Base-by-base conservation (phyloP, 176 grass and related monocot species). In the Musa beccarii region DNA sequence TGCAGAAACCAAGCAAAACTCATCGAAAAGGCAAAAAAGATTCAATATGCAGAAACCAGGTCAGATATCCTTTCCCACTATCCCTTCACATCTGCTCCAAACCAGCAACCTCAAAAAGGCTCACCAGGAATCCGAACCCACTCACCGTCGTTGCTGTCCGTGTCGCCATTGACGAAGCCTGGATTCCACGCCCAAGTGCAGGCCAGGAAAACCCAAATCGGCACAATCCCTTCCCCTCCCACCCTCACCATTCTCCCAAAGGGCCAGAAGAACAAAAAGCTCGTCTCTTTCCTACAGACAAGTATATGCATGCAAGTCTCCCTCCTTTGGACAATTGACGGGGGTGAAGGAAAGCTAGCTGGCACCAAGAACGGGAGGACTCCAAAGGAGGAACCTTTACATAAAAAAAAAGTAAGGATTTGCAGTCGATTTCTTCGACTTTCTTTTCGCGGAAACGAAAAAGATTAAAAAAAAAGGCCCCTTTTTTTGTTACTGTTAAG, bases 101-200 rank as follows among this genome's bases (percentile, higher is more conserved):
- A 68, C 28, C 11, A 17, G 34, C 26, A 23, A 29, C 5, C 16
- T 43, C 26, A 17, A 63, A 63, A 1, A 34, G 14, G 3, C 16
- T 76, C 3, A 50, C 54, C 56, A 8, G 11, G 19, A 24, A 20
- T 3, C 49, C 9, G 11, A 52, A 70, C 24, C 64, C 24, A 43
- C 68, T 3, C 21, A 51, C 90, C 90, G 26, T 92, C 90, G 67
- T 82, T 71, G 0, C 79, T 73, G 79, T 89, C 76, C 2, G 90
- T 92, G 59, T 59, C 70, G 73, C 79, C 90, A 61, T 52, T 62
- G 76, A 53, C 74, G 49, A 34, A 28, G 23, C 69, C 63, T 20
- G 22, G 57, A 66, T 64, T 62, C 69, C 68, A 72, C 54, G 57
- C 56, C 34, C 49, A 80, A 59, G 62, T 59, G 69, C 79, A 80